Percentiles rank a stretch among this genome's conserved stretches.
Evolutionary conservation across 768 basidiomycete genomes (phyloP).

Genomic region (Porpolomopsis calyptriformis): DNA sequence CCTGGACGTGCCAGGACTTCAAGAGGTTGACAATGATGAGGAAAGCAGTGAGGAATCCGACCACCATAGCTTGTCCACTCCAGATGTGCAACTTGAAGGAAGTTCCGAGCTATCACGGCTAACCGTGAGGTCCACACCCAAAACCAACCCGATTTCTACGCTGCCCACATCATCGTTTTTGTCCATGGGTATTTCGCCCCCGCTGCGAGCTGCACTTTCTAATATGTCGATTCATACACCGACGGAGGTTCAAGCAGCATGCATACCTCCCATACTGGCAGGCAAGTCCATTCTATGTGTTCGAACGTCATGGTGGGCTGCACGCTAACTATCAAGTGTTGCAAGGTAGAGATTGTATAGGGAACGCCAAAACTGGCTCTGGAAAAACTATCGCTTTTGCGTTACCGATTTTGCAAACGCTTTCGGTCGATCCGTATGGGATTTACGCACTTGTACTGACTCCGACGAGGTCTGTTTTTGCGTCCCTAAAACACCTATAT

Average conservation of each 20-base stretch:
- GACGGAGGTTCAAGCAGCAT: slow-evolving; percentile 82
- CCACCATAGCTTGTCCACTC: not conserved
- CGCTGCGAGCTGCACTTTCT: slow-evolving; percentile 53
- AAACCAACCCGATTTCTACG: not conserved
- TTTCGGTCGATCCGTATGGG: slow-evolving; percentile 86
- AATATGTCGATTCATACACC: slow-evolving; percentile 80
- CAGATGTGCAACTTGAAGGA: not conserved
- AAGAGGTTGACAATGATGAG: not conserved
- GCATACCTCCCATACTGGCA: slow-evolving; percentile 77
- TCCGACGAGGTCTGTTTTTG: slow-evolving; percentile 68
- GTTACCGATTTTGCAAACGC: slow-evolving; percentile 81
- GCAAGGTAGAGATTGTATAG: slow-evolving; percentile 88
- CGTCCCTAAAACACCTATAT: not conserved
- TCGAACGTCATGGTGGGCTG: too few species aligned
- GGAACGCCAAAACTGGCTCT: slow-evolving; percentile 95
- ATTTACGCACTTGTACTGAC: slow-evolving; percentile 90
- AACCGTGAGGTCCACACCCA: not conserved
- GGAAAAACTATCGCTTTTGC: slow-evolving; percentile 99
- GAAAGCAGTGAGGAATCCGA: not conserved
- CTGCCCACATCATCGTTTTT: slow-evolving; percentile 29
- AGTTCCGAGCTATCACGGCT: not conserved
- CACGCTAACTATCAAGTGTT: too few species aligned
- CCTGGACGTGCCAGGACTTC: not conserved
- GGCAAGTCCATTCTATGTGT: slow-evolving; percentile 37
- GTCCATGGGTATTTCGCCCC: slow-evolving; percentile 47